phyloP scores from a whole-genome alignment of 2,329 filamentous ascomycete genomes.

The Rosellinia necatrix region DNA sequence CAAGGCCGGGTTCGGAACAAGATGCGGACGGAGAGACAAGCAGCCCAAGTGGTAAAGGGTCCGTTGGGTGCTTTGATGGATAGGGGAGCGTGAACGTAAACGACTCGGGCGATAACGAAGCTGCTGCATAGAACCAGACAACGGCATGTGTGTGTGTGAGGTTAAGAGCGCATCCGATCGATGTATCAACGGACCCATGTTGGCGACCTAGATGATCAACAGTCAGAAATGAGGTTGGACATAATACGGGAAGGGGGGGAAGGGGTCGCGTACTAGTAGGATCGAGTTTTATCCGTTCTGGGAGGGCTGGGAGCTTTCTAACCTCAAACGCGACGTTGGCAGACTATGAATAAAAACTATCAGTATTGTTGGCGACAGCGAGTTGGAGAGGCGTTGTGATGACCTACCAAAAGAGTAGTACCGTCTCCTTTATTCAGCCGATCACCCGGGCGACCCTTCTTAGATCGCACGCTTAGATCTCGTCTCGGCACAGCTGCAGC shows the following conservation, averaged over 20 bases:
- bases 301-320: constrained; percentile 81
- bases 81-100: constrained; percentile 81
- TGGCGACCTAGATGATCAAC: constrained; percentile 56
- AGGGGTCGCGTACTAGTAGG: constrained; percentile 60
- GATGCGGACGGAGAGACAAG: constrained; percentile 80
- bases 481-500: constrained; percentile 45
- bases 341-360: constrained; percentile 58
- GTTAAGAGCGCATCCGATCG: constrained; percentile 74
- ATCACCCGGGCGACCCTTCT: constrained; percentile 66
- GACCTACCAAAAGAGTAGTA: constrained; percentile 67
- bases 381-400: neutral
- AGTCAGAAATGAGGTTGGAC: constrained; percentile 27
- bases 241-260: neutral
- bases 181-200: constrained; percentile 68
- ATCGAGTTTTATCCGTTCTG: constrained; percentile 73
- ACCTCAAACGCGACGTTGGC: constrained; percentile 85
- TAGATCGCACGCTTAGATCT: constrained; percentile 64
- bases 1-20: constrained; percentile 80
- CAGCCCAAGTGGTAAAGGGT: constrained; percentile 79
- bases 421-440: constrained; percentile 69
- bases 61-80: constrained; percentile 66
- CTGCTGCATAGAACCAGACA: constrained; percentile 86
- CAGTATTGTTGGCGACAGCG: neutral
- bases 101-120: constrained; percentile 71
- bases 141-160: constrained; percentile 82